Percentiles rank a stretch among this genome's conserved stretches.
These are phyloP conservation scores for Mycena vitilis DNA, from an alignment of 768 basidiomycete species.

Conservation along the genomic window DNA sequence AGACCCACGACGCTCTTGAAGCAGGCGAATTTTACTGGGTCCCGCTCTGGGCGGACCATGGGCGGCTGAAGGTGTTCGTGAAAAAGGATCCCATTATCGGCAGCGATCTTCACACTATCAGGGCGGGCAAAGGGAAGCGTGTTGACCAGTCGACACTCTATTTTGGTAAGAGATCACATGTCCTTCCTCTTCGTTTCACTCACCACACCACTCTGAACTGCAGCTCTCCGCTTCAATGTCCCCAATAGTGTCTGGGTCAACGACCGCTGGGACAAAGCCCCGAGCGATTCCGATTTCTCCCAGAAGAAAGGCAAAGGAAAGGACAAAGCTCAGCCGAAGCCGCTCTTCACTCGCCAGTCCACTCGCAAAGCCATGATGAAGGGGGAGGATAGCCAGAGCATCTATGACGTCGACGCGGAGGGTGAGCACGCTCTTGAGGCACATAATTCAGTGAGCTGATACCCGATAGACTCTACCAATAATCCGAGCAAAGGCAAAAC, in stretches of 20 bases:
- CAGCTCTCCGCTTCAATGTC: constrained; percentile 7
- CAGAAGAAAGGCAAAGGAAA: background rate
- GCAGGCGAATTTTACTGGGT: background rate
- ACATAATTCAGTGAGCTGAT: background rate
- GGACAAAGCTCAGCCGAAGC: constrained; percentile 3
- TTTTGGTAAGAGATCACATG: constrained; percentile 6
- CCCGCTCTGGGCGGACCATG: background rate
- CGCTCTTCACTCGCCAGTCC: constrained; percentile 9
- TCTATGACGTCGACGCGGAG: constrained; percentile 1
- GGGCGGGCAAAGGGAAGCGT: constrained; percentile 2
- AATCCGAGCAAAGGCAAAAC: background rate
- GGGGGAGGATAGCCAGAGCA: background rate
- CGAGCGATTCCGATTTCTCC: constrained; percentile 8
- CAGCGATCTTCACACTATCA: background rate
- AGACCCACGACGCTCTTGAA: background rate
- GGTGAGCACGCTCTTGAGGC: background rate
- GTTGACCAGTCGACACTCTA: background rate
- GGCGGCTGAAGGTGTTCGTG: background rate
- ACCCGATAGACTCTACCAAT: background rate
- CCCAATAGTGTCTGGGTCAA: constrained; percentile 2
- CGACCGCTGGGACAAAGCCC: constrained; percentile 1
- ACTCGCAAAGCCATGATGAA: background rate
- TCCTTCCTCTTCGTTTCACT: background rate
- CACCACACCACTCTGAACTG: background rate
- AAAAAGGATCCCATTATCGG: constrained; percentile 12